Evolutionary conservation across 371 early-diverging fungal species (phyloP).

Genomic region (Gilbertella persicaria): DNA sequence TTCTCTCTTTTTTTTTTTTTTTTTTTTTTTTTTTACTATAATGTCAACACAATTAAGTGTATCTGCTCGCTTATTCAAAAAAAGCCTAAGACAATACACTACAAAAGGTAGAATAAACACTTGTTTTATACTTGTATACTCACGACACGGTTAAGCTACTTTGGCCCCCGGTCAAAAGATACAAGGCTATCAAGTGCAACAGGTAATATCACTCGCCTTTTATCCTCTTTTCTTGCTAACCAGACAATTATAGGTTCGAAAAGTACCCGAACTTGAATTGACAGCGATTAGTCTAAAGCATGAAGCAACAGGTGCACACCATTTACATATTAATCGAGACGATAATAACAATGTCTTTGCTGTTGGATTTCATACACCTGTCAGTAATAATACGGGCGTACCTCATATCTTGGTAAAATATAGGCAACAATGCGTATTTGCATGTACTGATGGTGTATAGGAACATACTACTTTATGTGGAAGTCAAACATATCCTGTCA

Average conservation of each 20-base stretch:
- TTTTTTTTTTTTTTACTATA: too few relatives aligned
- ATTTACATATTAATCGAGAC: constrained; percentile 84
- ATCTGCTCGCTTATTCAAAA: too few relatives aligned
- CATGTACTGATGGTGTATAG: constrained; percentile 18
- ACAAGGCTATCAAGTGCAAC: constrained; percentile 32
- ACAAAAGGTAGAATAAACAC: too few relatives aligned
- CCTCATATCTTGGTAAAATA: constrained; percentile 82
- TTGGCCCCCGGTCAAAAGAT: constrained; percentile 33
- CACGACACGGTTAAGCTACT: too few relatives aligned
- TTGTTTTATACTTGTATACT: too few relatives aligned
- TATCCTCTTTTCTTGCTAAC: not conserved
- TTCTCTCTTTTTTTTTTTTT: too few relatives aligned
- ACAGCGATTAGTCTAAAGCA: constrained; percentile 72
- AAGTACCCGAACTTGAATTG: constrained; percentile 69
- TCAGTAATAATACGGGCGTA: constrained; percentile 82
- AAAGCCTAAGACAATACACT: too few relatives aligned
- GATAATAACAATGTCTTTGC: constrained; percentile 92
- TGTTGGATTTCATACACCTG: constrained; percentile 90
- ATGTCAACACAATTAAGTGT: too few relatives aligned
- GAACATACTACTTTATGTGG: constrained; percentile 97
- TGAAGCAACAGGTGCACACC: constrained; percentile 81
- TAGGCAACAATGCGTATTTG: not conserved
- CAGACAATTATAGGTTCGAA: constrained; percentile 37
- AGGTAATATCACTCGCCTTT: constrained; percentile 8
- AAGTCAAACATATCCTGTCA: constrained; percentile 82